phyloP scores from a whole-genome alignment of 2,329 filamentous ascomycete genomes.

The Madurella mycetomatis region DNA sequence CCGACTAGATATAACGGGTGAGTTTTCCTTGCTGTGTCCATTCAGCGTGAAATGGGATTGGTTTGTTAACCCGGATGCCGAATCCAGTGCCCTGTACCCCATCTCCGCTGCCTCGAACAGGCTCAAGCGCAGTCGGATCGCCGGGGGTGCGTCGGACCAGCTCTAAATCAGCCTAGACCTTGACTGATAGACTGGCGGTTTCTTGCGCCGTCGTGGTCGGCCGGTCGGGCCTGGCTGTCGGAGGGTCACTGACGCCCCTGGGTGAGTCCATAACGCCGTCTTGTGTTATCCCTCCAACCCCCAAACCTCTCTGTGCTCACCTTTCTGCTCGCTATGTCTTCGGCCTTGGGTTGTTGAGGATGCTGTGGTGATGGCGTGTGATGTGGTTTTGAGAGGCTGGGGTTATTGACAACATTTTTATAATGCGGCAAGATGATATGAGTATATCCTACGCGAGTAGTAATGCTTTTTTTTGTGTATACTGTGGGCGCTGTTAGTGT shows the following conservation, averaged over 20 bases:
- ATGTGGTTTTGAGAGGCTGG: no score
- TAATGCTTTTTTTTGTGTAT: no score
- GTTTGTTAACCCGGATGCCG: neutral
- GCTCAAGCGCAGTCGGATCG: neutral
- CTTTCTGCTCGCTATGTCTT: neutral
- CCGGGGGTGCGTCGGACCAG: neutral
- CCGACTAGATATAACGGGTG: conserved; percentile 44
- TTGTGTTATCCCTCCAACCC: neutral
- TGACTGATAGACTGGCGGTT: neutral
- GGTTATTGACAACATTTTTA: no score
- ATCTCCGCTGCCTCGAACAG: neutral
- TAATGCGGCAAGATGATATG: no score
- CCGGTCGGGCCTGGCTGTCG: neutral
- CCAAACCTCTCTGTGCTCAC: neutral
- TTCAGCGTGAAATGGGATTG: no score
- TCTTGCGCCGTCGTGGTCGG: no score
- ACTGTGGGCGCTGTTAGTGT: no score
- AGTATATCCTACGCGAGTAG: no score
- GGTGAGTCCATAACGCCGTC: neutral
- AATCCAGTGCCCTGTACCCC: neutral
- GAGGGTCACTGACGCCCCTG: neutral
- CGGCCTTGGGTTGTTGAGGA: neutral
- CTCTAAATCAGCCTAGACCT: neutral
- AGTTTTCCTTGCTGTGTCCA: conserved; percentile 18
- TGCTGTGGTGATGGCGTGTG: neutral